phyloP scores from a whole-genome alignment of 148 eudicot genomes.

The Chenopodium formosanum region DNA sequence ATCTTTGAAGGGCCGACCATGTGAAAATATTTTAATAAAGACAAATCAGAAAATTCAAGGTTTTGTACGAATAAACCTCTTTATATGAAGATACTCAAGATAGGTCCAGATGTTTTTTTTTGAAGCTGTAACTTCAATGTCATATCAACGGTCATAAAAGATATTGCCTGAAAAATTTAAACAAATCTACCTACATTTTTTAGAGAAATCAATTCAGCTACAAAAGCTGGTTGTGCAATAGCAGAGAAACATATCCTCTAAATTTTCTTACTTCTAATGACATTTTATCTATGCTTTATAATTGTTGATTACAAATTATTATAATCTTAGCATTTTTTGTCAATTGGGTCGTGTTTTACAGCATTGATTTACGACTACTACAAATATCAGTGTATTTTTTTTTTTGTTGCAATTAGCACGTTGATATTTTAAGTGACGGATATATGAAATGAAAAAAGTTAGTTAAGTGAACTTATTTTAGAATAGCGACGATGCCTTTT shows the following conservation, averaged over 20 bases:
- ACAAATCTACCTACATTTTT: neutral
- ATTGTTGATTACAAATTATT: no score
- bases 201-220: neutral
- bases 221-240: neutral
- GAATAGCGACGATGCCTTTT: no score
- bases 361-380: no score
- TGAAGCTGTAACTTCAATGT: neutral
- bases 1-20: neutral
- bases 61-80: neutral
- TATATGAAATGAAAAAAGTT: no score
- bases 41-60: no score
- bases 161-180: neutral
- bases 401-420: no score
- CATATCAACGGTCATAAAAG: neutral
- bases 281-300: no score
- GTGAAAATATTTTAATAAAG: neutral
- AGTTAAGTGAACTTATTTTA: no score
- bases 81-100: neutral
- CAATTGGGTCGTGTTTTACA: no score
- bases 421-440: neutral
- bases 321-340: no score
- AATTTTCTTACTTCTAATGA: neutral
- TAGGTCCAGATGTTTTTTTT: neutral
- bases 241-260: neutral
- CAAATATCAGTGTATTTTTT: no score